Evolutionary conservation across 1,139 yeast species (phyloP).

Genomic region (Candida dubliniensis): DNA sequence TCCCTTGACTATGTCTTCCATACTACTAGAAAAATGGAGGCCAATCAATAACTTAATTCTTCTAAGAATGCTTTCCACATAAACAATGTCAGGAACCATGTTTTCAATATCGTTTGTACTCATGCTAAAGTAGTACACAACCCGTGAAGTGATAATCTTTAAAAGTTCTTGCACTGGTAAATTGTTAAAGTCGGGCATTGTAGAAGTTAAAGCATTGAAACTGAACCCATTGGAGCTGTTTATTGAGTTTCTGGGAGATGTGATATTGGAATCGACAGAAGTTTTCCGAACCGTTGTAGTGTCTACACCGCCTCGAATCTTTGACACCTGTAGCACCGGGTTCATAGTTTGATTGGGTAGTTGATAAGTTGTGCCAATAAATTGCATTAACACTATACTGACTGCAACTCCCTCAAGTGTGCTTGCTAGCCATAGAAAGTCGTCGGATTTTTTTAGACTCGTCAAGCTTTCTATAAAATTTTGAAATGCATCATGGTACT

Average conservation of each 20-base stretch:
- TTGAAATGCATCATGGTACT: slow-evolving; percentile 65
- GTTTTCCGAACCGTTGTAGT: slow-evolving; percentile 17
- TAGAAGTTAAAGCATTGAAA: slow-evolving; percentile 13
- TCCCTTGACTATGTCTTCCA: slow-evolving; percentile 26
- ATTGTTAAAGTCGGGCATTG: slow-evolving; percentile 24
- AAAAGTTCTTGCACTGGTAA: slow-evolving; percentile 50
- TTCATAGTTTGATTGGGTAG: slow-evolving; percentile 46
- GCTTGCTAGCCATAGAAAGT: slow-evolving; percentile 84
- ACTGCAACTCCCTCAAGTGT: slow-evolving; percentile 80
- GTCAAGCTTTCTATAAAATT: slow-evolving; percentile 72
- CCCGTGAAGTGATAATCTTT: slow-evolving; percentile 43
- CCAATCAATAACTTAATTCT: slow-evolving; percentile 61
- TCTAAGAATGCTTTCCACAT: slow-evolving; percentile 70
- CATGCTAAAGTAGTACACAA: slow-evolving; percentile 56
- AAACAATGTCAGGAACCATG: slow-evolving; percentile 79
- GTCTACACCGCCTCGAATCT: slow-evolving; percentile 18
- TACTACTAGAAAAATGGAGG: slow-evolving; percentile 41
- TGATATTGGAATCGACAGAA: slow-evolving; percentile 20
- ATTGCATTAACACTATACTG: slow-evolving; percentile 60
- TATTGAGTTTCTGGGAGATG: slow-evolving; percentile 37
- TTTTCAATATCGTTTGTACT: slow-evolving; percentile 67
- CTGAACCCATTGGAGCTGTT: slow-evolving; percentile 19
- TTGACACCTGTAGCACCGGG: slow-evolving; percentile 24
- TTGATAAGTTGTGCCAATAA: slow-evolving; percentile 57
- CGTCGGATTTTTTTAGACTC: slow-evolving; percentile 62